Percentiles rank a stretch among this genome's conserved stretches.
Conservation (phyloP, 116 monocot species). For the Papilionanthe hybrid region DNA sequence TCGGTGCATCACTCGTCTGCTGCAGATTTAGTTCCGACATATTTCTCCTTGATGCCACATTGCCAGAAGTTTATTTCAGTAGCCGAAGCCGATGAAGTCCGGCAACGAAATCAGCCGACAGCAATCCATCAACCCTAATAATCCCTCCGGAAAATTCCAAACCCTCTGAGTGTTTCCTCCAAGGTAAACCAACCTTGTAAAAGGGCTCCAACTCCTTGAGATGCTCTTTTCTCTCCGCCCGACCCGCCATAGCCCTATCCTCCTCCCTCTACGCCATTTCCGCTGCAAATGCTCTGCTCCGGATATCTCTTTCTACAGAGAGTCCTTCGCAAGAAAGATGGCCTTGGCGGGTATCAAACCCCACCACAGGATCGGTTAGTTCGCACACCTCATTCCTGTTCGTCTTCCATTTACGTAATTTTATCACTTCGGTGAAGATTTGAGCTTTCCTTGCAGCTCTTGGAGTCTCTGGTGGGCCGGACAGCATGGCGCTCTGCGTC, state of each 20-base stretch:
- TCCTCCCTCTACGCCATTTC: slow-evolving; percentile 37
- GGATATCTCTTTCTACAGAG: slow-evolving; percentile 39
- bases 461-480: slow-evolving; percentile 96
- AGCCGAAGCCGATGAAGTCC: not conserved
- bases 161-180: not conserved
- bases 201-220: not conserved
- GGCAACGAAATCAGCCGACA: not conserved
- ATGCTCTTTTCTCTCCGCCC: slow-evolving; percentile 37
- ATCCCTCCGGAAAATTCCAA: not conserved
- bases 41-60: no score
- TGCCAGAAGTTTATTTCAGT: not conserved
- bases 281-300: slow-evolving; percentile 29
- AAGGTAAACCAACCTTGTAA: not conserved
- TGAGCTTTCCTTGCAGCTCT: slow-evolving; percentile 40
- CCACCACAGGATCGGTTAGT: slow-evolving; percentile 76
- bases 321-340: slow-evolving; percentile 71
- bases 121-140: not conserved
- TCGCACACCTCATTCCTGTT: not conserved
- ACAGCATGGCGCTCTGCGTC: slow-evolving; percentile 90
- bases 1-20: not conserved
- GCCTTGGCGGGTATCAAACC: slow-evolving; percentile 86
- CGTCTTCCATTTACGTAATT: not conserved
- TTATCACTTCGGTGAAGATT: not conserved
- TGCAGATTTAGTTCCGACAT: not conserved
- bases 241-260: slow-evolving; percentile 17